Conservation (phyloP, 2,329 filamentous ascomycete species). For the Scortechinia acanthostroma region DNA sequence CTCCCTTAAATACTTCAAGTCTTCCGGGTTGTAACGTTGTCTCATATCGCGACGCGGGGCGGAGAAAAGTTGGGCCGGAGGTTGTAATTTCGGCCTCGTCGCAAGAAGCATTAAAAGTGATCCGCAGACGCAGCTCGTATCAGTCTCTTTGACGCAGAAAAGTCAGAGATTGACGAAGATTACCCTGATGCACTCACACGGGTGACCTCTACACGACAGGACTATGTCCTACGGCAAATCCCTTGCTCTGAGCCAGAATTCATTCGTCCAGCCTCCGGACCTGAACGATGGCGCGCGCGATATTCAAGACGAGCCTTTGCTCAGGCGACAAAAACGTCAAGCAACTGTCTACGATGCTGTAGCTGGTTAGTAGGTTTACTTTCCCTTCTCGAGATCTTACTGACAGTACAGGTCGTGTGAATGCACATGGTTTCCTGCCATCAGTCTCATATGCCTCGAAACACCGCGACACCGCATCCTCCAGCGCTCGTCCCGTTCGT, state of each 20-base stretch:
- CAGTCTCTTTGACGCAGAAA: too few relatives aligned
- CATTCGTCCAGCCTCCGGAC: constrained; percentile 8
- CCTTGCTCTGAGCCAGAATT: constrained; percentile 11
- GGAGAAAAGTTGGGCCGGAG: too few relatives aligned
- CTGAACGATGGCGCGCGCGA: constrained; percentile 3
- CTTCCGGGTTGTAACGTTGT: too few relatives aligned
- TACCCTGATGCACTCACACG: too few relatives aligned
- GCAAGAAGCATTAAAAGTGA: too few relatives aligned
- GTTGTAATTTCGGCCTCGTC: too few relatives aligned
- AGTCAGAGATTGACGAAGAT: too few relatives aligned
- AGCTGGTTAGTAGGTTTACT: constrained; percentile 28
- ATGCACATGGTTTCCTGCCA: constrained; percentile 20
- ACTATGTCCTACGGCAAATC: constrained; percentile 12
- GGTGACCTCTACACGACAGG: too few relatives aligned
- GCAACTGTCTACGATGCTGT: constrained; percentile 50
- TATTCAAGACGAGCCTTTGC: constrained; percentile 4
- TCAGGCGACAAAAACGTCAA: constrained; percentile 16
- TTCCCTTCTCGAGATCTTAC: background rate
- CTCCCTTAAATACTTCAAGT: too few relatives aligned
- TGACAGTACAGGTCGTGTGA: constrained; percentile 1
- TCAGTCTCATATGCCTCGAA: constrained; percentile 12
- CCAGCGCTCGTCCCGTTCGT: constrained; percentile 26
- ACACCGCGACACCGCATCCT: constrained; percentile 21
- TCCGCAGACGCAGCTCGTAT: too few relatives aligned
- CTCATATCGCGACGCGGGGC: too few relatives aligned